Conservation (phyloP, 768 basidiomycete species). For the Podaxis rugospora region DNA sequence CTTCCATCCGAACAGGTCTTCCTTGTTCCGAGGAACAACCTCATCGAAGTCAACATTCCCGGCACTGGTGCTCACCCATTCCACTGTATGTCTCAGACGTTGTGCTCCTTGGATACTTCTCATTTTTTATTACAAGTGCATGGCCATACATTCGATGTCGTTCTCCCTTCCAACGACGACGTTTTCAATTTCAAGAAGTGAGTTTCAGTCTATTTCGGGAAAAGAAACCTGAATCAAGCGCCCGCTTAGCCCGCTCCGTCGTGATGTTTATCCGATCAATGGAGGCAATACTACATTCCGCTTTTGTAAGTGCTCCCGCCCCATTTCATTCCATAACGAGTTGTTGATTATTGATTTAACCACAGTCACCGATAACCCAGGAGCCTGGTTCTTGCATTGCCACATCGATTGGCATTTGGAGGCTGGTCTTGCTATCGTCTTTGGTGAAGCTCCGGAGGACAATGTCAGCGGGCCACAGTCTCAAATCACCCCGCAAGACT, state of each 20-base stretch:
- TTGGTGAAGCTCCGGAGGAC: slow-evolving; percentile 28
- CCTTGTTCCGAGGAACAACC: neutral
- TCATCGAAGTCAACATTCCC: slow-evolving; percentile 9
- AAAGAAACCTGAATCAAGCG: neutral
- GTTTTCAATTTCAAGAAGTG: slow-evolving; percentile 11
- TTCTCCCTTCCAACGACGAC: slow-evolving; percentile 9
- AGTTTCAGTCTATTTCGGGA: neutral
- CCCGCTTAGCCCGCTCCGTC: slow-evolving; percentile 10
- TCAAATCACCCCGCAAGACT: slow-evolving; percentile 23
- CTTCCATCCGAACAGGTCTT: slow-evolving; percentile 3
- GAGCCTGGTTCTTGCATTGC: slow-evolving; percentile 21
- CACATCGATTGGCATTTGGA: slow-evolving; percentile 30
- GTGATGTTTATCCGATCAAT: slow-evolving; percentile 13
- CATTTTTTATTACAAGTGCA: slow-evolving; percentile 12
- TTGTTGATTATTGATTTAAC: too few species aligned
- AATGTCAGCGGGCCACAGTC: slow-evolving; percentile 19
- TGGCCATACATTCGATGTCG: slow-evolving; percentile 24
- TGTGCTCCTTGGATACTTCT: neutral
- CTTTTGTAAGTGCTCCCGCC: neutral
- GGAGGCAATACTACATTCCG: slow-evolving; percentile 15
- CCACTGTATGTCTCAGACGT: neutral
- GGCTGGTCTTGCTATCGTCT: slow-evolving; percentile 35
- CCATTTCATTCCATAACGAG: too few species aligned
- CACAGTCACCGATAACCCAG: slow-evolving; percentile 17
- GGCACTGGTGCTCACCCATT: neutral